Evolutionary conservation across 257 asterid species (phyloP), one percentile per base, ranked within the genome.

Genomic region (Anisodus acutangulus): DNA sequence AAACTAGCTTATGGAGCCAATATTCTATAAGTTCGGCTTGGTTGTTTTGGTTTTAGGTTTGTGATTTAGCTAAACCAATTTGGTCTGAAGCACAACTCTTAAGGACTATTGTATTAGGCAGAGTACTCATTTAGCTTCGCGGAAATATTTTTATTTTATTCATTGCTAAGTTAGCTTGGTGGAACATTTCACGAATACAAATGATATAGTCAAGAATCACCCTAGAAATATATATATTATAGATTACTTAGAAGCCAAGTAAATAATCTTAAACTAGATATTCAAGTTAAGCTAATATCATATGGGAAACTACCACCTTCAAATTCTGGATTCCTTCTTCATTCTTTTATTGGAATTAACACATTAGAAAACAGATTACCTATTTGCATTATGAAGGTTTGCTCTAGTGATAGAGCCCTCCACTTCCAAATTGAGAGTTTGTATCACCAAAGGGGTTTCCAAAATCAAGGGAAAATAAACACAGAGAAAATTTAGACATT

Each of bases 251-350:
- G 72, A 9, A 66, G 45, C 12, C 6, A 35, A 4, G 4, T 31
- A 5, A 9, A 26, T 64, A 16, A 69, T 7, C 8, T 69, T 43
- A 69, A 69, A 69, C 31, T 69, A 39, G 15, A 17, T 17, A 70
- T 43, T 43, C 37, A 70, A 70, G 4, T 41, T 9, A 70, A 70
- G 35, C 57, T 43, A 53, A 53, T 53, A 53, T 11, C 12, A 10
- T 10, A 53, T 53, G 12, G 58, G 57, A 71, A 47, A 67, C 76
- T 67, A 67, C 22, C 49, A 13, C 16, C 6, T 67, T 45, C 0
- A 9, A 71, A 71, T 43, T 71, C 37, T 71, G 7, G 79, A n/a
- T 71, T 71, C 58, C 79, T 43, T n/a, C 79, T 45, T 43, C 58
- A 45, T 17, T 71, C 35, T 45, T 45, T 45, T 45, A 45, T 55